Evolutionary conservation across 352 stramenopile species (phyloP), one percentile per base, ranked within the genome.

Genomic region (Globisporangium megalacanthum): DNA sequence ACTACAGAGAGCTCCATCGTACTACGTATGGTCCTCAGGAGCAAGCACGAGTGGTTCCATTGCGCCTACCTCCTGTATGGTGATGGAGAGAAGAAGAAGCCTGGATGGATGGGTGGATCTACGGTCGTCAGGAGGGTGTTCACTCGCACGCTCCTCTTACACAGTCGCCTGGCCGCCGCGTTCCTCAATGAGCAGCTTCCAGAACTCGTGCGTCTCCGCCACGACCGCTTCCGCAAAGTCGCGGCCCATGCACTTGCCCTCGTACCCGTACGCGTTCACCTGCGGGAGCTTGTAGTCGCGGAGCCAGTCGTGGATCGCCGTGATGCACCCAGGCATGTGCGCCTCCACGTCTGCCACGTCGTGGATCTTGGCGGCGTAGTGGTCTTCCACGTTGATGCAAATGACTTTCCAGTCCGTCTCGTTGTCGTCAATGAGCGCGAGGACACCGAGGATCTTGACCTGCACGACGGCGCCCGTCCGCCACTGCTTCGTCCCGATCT

Each of bases 361-460:
- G 77, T 99, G 89, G 69, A 99, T 97, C 80, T 99, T 85, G 31
- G 83, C 78, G 22, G 96, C 97, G 64, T 99, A 93, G 60, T 97
- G 92, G 87, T 99, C 97, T 62, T 98, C 91, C 15, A 89, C 89
- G 65, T 96, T 92, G 76, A 99, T 97, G 65, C 86, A 95, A 64
- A 99, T 88, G 52, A 99, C 91, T 86, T 99, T 99, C 97, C 97
- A 99, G 76, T 99, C 97, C 62, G 98, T 96, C 83, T 99, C 97
- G 64, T 98, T 98, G 83, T 99, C 96, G 75, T 99, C 97, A 65
- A 99, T 99, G 78, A 99, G 97, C 58, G 95, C 97, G 44, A 99
- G 77, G 53, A 98, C 95, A 54, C 97, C 97, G n/a, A 99, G 75
- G 49, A 97, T 82, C 87, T 99, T 99, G 68, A 99, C 95, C 66